phyloP scores from a whole-genome alignment of 2,329 filamentous ascomycete species.

The Arthrinium puccinioides region DNA sequence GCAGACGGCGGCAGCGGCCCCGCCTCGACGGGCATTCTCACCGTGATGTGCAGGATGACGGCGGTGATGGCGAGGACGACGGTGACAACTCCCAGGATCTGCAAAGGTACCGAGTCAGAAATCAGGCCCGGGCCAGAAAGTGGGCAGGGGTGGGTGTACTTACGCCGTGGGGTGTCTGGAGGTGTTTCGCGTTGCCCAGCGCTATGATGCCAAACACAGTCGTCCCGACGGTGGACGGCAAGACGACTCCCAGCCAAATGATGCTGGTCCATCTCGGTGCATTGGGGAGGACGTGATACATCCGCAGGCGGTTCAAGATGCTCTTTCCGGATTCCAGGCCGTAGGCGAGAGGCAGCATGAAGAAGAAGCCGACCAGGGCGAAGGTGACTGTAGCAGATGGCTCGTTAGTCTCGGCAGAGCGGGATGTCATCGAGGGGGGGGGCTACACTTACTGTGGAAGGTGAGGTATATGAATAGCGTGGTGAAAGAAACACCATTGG shows the following conservation, averaged over 20 bases:
- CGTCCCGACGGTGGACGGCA: slow-evolving; percentile 15
- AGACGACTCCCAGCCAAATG: slow-evolving; percentile 17
- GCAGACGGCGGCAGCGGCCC: background rate
- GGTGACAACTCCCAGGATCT: slow-evolving; percentile 22
- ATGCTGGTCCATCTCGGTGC: slow-evolving; percentile 14
- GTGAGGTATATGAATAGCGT: slow-evolving; percentile 14
- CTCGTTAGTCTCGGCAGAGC: too few relatives aligned
- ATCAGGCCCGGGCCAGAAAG: background rate
- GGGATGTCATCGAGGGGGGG: background rate
- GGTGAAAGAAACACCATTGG: slow-evolving; percentile 12
- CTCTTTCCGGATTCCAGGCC: slow-evolving; percentile 18
- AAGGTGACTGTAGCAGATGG: slow-evolving; percentile 12
- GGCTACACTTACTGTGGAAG: slow-evolving; percentile 15
- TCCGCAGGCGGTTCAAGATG: slow-evolving; percentile 15
- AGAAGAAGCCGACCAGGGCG: slow-evolving; percentile 16
- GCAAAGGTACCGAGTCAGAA: background rate
- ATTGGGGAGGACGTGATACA: slow-evolving; percentile 14
- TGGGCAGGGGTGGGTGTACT: slow-evolving; percentile 2
- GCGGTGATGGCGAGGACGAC: slow-evolving; percentile 16
- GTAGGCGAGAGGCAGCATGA: slow-evolving; percentile 19
- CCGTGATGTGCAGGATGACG: slow-evolving; percentile 14
- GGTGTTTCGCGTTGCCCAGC: slow-evolving; percentile 14
- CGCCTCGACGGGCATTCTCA: slow-evolving; percentile 8
- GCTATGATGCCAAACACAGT: slow-evolving; percentile 20
- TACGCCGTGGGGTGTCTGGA: slow-evolving; percentile 22